Base-by-base conservation (phyloP, 148 eudicot genomes). In the Oxyria digyna region DNA sequence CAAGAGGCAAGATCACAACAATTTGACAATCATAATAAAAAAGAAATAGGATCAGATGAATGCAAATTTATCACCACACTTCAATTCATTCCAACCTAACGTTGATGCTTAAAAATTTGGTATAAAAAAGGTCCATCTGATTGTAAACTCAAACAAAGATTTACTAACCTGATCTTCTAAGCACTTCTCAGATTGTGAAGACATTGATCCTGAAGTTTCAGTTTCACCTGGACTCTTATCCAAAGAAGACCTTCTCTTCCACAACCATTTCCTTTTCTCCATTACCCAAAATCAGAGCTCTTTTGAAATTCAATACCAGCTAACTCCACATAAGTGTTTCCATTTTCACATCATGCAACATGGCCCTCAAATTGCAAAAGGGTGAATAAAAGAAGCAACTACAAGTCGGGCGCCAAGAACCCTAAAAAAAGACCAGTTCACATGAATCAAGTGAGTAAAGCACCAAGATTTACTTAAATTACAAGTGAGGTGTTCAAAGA, bases 261-360 rank as follows among this genome's bases (percentile, higher is more conserved):
- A 89, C 73, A 79, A 76, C 91, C 96, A 89, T 75, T 82, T 89
- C 75, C 84, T 85, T 72, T 84, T 84, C 37, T 84, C 87, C 91
- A 86, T 81, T 71, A 68, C 20, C 41, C 64, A 67, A 21, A 42
- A 42, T 24, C 71, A 71, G 20, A 27, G 24, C 55, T 62, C 52
- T 67, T 31, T 52, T 55, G 32, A 40, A 46, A 45, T 62, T 45
- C 41, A 49, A 63, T 18, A 13, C 29, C 4, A 38, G 32, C 74
- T 48, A 48, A 67, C 62, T 76, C 67, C 49, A 52, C 8, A 71
- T 65, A 40, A 66, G 11, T 50, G 35, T 75, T 41, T 29, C 38
- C 38, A 31, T 59, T 29, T 29, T 37, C 8, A 15, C 38, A 59
- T 59, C 31, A 59, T 59, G 9, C 38, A 59, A 59, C 15, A 29